Base-by-base conservation (phyloP, 1,284 basidiomycete species). In the Acaromyces ingoldii region DNA sequence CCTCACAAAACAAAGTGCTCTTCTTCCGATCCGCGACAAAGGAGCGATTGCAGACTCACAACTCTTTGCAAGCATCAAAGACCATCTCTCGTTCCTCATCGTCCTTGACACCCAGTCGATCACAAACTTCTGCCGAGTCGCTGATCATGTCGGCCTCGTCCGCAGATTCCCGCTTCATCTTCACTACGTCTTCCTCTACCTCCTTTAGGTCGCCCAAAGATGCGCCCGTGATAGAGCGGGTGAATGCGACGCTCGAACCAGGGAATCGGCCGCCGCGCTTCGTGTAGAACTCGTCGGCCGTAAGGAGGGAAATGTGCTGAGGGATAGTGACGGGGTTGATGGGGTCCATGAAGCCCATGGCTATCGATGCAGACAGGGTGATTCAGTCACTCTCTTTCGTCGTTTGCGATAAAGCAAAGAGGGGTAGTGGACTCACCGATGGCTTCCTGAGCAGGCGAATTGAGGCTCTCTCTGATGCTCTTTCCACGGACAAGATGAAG, bases 401-500 rank as follows among this genome's bases (percentile, higher is more conserved):
- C n/a, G n/a, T n/a, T n/a, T n/a, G n/a, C n/a, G 21, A 25, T 9
- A 25, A 31, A 3, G 15, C 2, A 3, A 25, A 38, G 21, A 49
- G 17, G 4, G 31, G 30, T 24, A 31, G 45, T 29, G 51, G 48
- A 51, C 56, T 44, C 46, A 41, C 42, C 39, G 11, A 62, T 48
- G 4, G 62, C 57, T 37, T 64, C 63, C 17, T 51, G 53, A 63
- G 17, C 72, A 53, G 41, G 81, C 76, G 9, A 79, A 59, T 46
- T 78, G 53, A 13, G 48, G 25, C 51, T 49, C 31, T 67, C 62
- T 33, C 49, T 45, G 42, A 71, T 64, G 84, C 80, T 81, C 60
- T 81, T 82, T 0, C 92, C 91, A 30, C 84, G 80, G 53, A 96
- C 77, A 1, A 95, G 78, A 56, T 83, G 84, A 15, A 97, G 76